phyloP scores from a whole-genome alignment of 208 protist species.

The Wallacemonas sp. region DNA sequence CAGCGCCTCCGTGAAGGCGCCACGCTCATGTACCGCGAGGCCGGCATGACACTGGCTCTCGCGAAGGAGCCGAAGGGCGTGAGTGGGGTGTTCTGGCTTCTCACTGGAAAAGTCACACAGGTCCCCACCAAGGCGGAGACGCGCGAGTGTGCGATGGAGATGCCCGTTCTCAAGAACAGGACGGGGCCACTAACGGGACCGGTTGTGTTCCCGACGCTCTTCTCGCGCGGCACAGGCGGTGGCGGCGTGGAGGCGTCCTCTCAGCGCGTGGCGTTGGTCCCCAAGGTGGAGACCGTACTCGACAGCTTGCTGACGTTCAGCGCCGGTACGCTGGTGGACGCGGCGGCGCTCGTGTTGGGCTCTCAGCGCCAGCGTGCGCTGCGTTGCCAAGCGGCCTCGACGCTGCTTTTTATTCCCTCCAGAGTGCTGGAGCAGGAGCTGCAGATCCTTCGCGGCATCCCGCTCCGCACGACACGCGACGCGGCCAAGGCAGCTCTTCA shows the following conservation, averaged over 20 bases:
- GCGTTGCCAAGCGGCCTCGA: slow-evolving; percentile 46
- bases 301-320: slow-evolving; percentile 46
- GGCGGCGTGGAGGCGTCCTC: slow-evolving; percentile 8
- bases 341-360: slow-evolving; percentile 60
- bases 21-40: slow-evolving; percentile 23
- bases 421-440: slow-evolving; percentile 23
- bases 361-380: slow-evolving; percentile 39
- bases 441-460: slow-evolving; percentile 21
- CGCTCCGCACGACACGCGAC: slow-evolving; percentile 30
- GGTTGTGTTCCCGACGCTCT: slow-evolving; percentile 31
- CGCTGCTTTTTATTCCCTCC: slow-evolving; percentile 49
- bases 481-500: slow-evolving; percentile 24
- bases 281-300: slow-evolving; percentile 28
- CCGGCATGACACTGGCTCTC: slow-evolving; percentile 46
- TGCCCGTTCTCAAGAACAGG: slow-evolving; percentile 21
- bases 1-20: slow-evolving; percentile 30
- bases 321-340: slow-evolving; percentile 52
- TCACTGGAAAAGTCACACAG: slow-evolving; percentile 60
- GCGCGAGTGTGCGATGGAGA: slow-evolving; percentile 22
- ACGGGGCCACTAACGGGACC: slow-evolving; percentile 31
- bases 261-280: slow-evolving; percentile 16
- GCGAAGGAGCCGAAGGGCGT: slow-evolving; percentile 35
- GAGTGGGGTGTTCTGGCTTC: slow-evolving; percentile 56
- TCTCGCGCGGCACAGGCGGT: slow-evolving; percentile 1
- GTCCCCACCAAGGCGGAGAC: slow-evolving; percentile 56